Evolutionary conservation across 1,284 basidiomycete species (phyloP).

Genomic region (Porodaedalea pini): DNA sequence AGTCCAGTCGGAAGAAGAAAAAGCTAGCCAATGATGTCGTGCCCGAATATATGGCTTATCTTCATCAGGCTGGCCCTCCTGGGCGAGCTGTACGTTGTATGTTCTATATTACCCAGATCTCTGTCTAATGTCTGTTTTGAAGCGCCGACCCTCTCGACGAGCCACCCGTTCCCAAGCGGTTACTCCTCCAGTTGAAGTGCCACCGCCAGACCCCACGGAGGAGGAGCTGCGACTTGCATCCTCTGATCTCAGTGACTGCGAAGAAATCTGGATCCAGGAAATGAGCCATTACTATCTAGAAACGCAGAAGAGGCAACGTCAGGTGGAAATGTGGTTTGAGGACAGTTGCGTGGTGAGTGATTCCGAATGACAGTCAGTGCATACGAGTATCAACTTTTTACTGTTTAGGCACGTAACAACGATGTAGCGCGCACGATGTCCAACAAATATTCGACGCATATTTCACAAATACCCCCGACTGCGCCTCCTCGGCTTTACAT

Average conservation of each 20-base stretch:
- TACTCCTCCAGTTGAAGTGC: constrained; percentile 31
- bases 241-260: constrained; percentile 74
- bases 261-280: constrained; percentile 68
- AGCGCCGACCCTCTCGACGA: constrained; percentile 21
- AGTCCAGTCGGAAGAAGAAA: constrained; percentile 47
- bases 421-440: constrained; percentile 57
- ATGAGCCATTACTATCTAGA: constrained; percentile 64
- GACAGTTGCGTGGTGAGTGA: constrained; percentile 52
- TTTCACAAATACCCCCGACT: constrained; percentile 59
- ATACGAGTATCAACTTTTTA: constrained; percentile 2
- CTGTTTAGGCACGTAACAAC: constrained; percentile 59
- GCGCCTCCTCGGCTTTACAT: constrained; percentile 38
- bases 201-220: constrained; percentile 37
- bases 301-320: constrained; percentile 65
- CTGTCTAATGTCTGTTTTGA: neutral
- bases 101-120: neutral
- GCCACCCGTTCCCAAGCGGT: constrained; percentile 37
- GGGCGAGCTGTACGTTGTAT: constrained; percentile 50
- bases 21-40: constrained; percentile 55
- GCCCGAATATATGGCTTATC: constrained; percentile 29
- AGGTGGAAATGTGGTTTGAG: constrained; percentile 70
- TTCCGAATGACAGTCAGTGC: constrained; percentile 1
- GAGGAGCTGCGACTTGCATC: constrained; percentile 50
- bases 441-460: constrained; percentile 59
- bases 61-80: constrained; percentile 32